phyloP scores from a whole-genome alignment of 192 early-diverging fungal species.

The Neocallimastix lanati region DNA sequence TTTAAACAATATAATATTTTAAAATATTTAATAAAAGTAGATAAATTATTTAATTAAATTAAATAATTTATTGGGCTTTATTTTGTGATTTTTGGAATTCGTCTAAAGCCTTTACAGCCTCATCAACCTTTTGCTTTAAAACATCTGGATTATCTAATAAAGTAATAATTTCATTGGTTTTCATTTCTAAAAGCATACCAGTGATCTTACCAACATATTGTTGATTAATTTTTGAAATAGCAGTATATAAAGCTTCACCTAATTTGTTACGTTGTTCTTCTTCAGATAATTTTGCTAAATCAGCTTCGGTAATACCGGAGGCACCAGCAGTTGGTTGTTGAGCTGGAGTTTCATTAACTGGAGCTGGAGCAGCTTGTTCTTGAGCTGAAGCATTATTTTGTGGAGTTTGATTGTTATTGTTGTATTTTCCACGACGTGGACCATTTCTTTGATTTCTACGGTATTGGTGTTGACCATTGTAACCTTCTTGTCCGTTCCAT shows the following conservation, averaged over 20 bases:
- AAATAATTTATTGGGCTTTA: not conserved
- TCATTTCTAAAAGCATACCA: conserved; percentile 98
- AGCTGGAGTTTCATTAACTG: not conserved
- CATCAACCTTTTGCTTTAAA: conserved; percentile 60
- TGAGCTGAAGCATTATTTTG: not conserved
- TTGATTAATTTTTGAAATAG: conserved; percentile 48
- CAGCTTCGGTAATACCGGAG: conserved; percentile 42
- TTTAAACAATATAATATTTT: not conserved
- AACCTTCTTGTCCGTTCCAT: not conserved
- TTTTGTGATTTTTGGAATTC: conserved; percentile 8
- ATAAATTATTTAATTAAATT: not conserved
- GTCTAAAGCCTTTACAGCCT: conserved; percentile 71
- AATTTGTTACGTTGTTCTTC: conserved; percentile 91
- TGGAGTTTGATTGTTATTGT: not conserved
- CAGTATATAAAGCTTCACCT: conserved; percentile 77
- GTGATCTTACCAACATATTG: conserved; percentile 89
- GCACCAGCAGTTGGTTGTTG: conserved; percentile 8
- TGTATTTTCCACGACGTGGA: not conserved
- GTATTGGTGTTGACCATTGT: not conserved
- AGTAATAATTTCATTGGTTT: conserved; percentile 79
- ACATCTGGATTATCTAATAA: conserved; percentile 66
- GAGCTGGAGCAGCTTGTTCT: not conserved
- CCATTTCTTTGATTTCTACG: not conserved
- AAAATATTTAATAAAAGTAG: not conserved
- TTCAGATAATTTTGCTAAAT: conserved; percentile 54